Percentiles rank a stretch among this genome's conserved stretches.
Evolutionary conservation across 768 basidiomycete species (phyloP).

Genomic region (Calocybe gangraenosa): DNA sequence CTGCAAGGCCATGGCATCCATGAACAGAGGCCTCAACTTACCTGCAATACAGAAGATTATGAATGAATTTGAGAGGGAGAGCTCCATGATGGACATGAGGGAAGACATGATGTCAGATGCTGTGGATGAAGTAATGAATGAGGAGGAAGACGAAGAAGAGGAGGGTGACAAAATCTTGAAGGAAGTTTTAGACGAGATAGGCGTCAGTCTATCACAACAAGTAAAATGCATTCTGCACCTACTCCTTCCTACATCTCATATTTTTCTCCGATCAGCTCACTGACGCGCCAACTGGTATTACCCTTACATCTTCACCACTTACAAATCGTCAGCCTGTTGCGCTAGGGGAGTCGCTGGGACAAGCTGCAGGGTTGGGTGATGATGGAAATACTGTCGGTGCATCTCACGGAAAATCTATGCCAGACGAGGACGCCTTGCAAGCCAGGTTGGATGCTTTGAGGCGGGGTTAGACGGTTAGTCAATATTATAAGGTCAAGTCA

Average conservation of each 20-base stretch:
- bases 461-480: conserved; percentile 44
- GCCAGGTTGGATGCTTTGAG: conserved; percentile 89
- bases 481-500: not conserved
- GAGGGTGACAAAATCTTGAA: conserved; percentile 95
- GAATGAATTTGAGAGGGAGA: conserved; percentile 98
- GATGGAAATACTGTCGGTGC: conserved; percentile 34
- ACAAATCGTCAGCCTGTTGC: conserved; percentile 78
- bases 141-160: conserved; percentile 94
- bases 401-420: conserved; percentile 31
- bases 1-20: conserved; percentile 89
- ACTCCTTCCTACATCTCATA: conserved; percentile 10
- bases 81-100: conserved; percentile 99
- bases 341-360: conserved; percentile 62
- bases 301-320: conserved; percentile 53
- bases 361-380: conserved; percentile 20
- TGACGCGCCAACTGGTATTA: conserved; percentile 76
- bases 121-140: conserved; percentile 87
- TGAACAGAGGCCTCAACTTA: conserved; percentile 95
- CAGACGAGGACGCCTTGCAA: conserved; percentile 92
- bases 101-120: conserved; percentile 99
- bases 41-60: conserved; percentile 95
- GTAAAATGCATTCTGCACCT: conserved; percentile 29
- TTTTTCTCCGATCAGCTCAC: conserved; percentile 54
- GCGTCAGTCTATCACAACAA: conserved; percentile 85
- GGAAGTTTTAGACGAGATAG: conserved; percentile 96